Conservation (phyloP, 306 rosid genomes). For the Quercus alba region DNA sequence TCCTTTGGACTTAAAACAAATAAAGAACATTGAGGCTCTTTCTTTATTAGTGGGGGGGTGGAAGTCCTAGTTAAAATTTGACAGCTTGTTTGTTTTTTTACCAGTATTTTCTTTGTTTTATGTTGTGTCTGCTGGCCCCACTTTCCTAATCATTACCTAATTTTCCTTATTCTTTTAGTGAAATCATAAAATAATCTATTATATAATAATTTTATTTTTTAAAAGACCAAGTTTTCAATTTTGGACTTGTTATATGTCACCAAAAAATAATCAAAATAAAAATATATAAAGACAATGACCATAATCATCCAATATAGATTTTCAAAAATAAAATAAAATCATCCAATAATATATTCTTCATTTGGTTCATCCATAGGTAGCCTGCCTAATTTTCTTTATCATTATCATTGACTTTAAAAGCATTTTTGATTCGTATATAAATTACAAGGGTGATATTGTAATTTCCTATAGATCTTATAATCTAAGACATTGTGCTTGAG, state of each 20-base stretch:
- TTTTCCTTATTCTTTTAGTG: not conserved
- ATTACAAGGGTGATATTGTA: conserved; percentile 2
- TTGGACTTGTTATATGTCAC: too few species aligned
- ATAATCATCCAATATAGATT: not conserved
- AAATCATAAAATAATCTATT: not conserved
- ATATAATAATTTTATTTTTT: not conserved
- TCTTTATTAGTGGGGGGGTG: not conserved
- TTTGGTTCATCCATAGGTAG: not conserved
- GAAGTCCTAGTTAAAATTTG: not conserved
- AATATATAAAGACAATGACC: too few species aligned
- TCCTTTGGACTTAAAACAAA: too few species aligned
- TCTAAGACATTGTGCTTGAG: not conserved
- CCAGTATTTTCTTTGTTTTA: not conserved
- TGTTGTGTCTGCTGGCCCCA: not conserved
- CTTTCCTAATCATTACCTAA: not conserved
- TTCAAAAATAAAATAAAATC: not conserved
- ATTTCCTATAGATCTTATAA: not conserved
- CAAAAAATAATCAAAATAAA: too few species aligned
- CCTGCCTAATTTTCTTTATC: not conserved
- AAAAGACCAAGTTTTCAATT: too few species aligned
- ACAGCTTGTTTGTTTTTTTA: not conserved
- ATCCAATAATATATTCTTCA: not conserved
- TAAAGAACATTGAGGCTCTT: not conserved
- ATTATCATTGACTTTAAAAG: not conserved
- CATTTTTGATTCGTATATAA: not conserved